Evolutionary conservation across 257 asterid species (phyloP).

Genomic region (Solanum bulbocastanum): DNA sequence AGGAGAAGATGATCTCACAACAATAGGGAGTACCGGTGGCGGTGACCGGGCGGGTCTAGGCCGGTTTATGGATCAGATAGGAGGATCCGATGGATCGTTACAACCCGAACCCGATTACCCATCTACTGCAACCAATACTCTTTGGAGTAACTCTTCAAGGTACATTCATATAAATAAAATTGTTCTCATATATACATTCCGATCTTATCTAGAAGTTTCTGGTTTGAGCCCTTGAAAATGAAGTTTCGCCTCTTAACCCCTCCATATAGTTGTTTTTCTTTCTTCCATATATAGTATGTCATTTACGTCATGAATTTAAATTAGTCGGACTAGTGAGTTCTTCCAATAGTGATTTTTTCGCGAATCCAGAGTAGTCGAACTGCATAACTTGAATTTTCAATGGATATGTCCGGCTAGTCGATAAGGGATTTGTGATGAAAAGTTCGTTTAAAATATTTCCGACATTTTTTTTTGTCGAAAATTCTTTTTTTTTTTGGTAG

Average conservation of each 20-base stretch:
- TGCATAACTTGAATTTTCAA: no score
- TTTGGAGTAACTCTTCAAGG: conserved; percentile 97
- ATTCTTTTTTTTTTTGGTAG: no score
- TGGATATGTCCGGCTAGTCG: background rate
- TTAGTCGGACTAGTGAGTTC: background rate
- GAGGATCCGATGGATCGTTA: conserved; percentile 37
- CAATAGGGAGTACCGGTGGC: conserved; percentile 44
- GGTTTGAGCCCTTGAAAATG: background rate
- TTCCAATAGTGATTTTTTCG: background rate
- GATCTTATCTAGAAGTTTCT: background rate
- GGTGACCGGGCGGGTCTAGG: conserved; percentile 25
- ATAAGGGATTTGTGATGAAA: background rate
- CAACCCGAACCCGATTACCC: conserved; percentile 48
- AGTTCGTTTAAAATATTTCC: no score
- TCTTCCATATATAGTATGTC: background rate
- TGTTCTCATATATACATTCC: background rate
- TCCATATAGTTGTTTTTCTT: background rate
- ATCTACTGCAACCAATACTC: conserved; percentile 34
- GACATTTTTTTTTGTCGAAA: no score
- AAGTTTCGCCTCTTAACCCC: background rate
- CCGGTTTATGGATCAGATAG: conserved; percentile 53
- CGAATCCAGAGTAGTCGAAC: background rate
- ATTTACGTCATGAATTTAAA: background rate
- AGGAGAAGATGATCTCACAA: conserved; percentile 79
- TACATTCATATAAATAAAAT: background rate